A percentile compares a stretch with the other conserved stretches of the same genome.
Evolutionary conservation across 345 rosid species (phyloP).

Genomic region (Sapria himalayana): DNA sequence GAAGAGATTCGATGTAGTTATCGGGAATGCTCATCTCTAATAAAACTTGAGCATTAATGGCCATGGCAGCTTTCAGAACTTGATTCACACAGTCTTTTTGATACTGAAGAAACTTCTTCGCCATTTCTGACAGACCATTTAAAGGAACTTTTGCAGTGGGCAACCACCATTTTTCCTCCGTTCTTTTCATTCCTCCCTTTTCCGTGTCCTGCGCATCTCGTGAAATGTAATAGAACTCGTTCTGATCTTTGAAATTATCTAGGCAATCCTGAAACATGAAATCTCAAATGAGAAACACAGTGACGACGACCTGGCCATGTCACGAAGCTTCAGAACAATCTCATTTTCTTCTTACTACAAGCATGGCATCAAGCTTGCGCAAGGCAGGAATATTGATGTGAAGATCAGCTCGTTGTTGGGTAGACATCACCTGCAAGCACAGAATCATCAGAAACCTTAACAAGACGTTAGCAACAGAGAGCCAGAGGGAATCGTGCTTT

Average conservation of each 20-base stretch:
- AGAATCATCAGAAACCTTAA: background rate
- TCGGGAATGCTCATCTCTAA: slow-evolving; percentile 83
- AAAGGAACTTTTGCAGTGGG: slow-evolving; percentile 61
- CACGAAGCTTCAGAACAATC: slow-evolving; percentile 3
- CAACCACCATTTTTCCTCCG: slow-evolving; percentile 86
- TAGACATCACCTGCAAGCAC: slow-evolving; percentile 46
- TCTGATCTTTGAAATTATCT: slow-evolving; percentile 56
- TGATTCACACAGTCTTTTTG: slow-evolving; percentile 81
- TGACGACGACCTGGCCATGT: no score
- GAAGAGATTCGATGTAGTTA: slow-evolving; percentile 66
- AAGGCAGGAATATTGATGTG: slow-evolving; percentile 85
- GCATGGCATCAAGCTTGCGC: slow-evolving; percentile 87
- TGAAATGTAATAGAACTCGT: slow-evolving; percentile 45
- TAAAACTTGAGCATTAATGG: slow-evolving; percentile 70
- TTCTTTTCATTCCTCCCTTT: slow-evolving; percentile 25
- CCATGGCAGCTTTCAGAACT: slow-evolving; percentile 91
- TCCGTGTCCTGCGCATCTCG: slow-evolving; percentile 47
- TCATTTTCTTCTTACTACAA: slow-evolving; percentile 31
- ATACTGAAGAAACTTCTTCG: slow-evolving; percentile 50
- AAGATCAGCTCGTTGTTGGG: slow-evolving; percentile 66
- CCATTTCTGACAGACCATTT: slow-evolving; percentile 44
- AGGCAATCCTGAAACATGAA: slow-evolving; percentile 35
- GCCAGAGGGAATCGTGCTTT: background rate
- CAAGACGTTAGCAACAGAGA: background rate
- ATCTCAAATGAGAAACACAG: no score